Conservation (phyloP, 2,329 filamentous ascomycete genomes). For the Verticillium tricorpus region DNA sequence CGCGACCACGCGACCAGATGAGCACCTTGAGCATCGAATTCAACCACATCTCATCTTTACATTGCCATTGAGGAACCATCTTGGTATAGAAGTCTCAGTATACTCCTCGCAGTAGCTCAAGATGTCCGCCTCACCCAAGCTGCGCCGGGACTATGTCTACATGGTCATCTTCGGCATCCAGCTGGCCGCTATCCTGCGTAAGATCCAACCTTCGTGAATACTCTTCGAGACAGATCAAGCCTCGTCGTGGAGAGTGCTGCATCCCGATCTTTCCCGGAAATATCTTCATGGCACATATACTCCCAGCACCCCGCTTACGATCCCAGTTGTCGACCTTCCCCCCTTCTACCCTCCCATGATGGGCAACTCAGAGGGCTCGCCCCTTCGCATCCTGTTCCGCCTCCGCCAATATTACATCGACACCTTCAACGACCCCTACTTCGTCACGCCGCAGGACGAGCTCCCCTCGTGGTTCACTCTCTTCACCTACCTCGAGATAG, state of each 20-base stretch:
- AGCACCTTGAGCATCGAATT: not conserved
- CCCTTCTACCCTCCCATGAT: slow-evolving; percentile 46
- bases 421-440: slow-evolving; percentile 50
- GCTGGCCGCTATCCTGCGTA: slow-evolving; percentile 16
- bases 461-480: slow-evolving; percentile 45
- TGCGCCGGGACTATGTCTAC: slow-evolving; percentile 28
- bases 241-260: too few relatives aligned
- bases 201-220: slow-evolving; percentile 1
- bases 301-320: slow-evolving; percentile 3
- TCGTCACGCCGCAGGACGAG: slow-evolving; percentile 28
- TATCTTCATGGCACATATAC: too few relatives aligned
- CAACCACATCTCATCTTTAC: not conserved
- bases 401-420: slow-evolving; percentile 42
- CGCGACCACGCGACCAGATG: not conserved
- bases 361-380: slow-evolving; percentile 33
- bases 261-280: too few relatives aligned
- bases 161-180: slow-evolving; percentile 27
- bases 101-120: not conserved
- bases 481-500: slow-evolving; percentile 45
- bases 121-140: slow-evolving; percentile 8
- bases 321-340: slow-evolving; percentile 48
- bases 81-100: not conserved
- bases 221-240: not conserved
- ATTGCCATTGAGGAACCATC: not conserved
- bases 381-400: slow-evolving; percentile 41